Conservation (phyloP, 306 rosid genomes). For the Quercus gilva region DNA sequence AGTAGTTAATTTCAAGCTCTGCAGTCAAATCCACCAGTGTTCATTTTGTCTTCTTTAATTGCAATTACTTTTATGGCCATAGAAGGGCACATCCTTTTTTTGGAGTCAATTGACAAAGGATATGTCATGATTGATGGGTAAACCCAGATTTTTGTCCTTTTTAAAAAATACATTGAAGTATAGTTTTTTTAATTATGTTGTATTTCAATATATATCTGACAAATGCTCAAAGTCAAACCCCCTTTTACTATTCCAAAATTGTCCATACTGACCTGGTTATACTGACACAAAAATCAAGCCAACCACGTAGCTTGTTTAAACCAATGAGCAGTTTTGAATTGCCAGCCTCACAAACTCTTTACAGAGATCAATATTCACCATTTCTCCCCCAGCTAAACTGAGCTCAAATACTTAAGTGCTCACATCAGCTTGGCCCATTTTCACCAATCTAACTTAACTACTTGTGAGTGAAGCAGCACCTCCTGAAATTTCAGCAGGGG, state of each 20-base stretch:
- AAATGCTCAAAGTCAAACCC: neutral
- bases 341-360: neutral
- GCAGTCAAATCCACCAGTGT: neutral
- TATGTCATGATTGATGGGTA: neutral
- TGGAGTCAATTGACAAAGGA: neutral
- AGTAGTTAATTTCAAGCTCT: neutral
- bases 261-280: neutral
- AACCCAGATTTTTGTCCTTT: neutral
- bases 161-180: neutral
- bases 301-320: neutral
- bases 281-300: neutral
- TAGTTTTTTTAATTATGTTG: neutral
- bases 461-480: neutral
- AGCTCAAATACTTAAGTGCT: neutral
- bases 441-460: neutral
- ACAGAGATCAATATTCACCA: neutral
- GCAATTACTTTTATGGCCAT: neutral
- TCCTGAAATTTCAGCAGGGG: neutral
- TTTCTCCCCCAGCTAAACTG: neutral
- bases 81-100: neutral
- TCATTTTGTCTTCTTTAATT: neutral
- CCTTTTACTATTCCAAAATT: neutral
- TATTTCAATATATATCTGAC: neutral
- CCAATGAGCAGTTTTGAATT: neutral
- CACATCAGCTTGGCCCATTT: neutral